Evolutionary conservation across 2,329 filamentous ascomycete genomes (phyloP), one percentile per base, ranked within the genome.

Genomic region (Macrophomina phaseolina): DNA sequence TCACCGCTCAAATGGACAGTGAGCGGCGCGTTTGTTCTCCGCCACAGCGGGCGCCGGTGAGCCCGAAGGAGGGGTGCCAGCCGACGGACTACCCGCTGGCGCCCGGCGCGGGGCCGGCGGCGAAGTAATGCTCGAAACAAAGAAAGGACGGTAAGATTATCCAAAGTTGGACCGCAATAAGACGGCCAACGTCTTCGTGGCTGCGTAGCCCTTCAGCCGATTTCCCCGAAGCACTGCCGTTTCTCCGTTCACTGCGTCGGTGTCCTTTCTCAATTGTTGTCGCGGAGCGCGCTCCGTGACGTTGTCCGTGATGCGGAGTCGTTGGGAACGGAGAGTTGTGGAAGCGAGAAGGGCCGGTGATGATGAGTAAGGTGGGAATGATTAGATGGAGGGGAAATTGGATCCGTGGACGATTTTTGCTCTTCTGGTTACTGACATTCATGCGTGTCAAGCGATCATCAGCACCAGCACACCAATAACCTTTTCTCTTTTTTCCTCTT

Each of bases 191-290:
- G 23, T 46, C 56, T 46, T 34, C 40, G 23, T 48, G 42, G n/a
- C 23, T 46, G 8, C 18, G 16, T 16, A 46, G 38, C 12, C 23
- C 23, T 60, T 11, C 23, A 32, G 16, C 38, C 16, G 53, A 58
- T 60, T 46, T 60, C 28, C 55, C 55, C 55, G 55, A 61, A 46
- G 48, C 56, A 61, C 28, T 30, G 56, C 56, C 40, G 42, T 48
- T 48, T 46, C 42, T 40, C 36, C 9, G 38, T 34, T 32, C 53
- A 16, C 18, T 42, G 6, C 23, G 32, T 23, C 40, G 42, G 11
- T 8, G 14, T 36, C 23, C 18, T 46, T 36, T 28, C 30, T 38
- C 30, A n/a, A 38, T 55, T 36, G n/a, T 38, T 32, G 8, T 18
- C 16, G 12, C 56, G 56, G 56, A 60, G 40, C 28, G 56, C 56